These are phyloP conservation scores for Infundibulicybe gibba DNA, from an alignment of 768 basidiomycete species.

Conservation along the genomic window DNA sequence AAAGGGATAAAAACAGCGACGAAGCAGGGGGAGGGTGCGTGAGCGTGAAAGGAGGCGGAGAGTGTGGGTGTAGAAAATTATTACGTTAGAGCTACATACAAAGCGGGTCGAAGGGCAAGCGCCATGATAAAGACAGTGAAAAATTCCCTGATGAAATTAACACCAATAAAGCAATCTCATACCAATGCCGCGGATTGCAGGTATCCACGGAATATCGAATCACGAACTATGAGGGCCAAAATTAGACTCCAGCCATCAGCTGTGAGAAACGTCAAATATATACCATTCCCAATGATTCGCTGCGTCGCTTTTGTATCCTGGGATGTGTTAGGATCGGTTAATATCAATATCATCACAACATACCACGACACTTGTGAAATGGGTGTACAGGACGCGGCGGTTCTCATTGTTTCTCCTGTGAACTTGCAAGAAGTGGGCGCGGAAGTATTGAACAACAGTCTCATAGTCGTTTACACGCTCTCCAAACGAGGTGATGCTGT, in stretches of 20 bases:
- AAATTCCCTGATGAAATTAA: constrained; percentile 3
- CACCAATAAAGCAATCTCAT: constrained; percentile 24
- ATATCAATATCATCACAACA: constrained; percentile 12
- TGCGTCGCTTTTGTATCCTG: constrained; percentile 85
- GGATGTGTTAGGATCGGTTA: background rate
- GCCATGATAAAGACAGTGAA: constrained; percentile 4
- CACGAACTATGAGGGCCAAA: constrained; percentile 44
- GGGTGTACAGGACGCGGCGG: constrained; percentile 75
- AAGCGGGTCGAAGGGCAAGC: constrained; percentile 4
- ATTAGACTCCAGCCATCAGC: constrained; percentile 8
- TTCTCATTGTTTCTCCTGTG: constrained; percentile 79
- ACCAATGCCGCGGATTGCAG: constrained; percentile 70
- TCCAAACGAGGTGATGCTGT: constrained; percentile 77
- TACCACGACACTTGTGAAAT: constrained; percentile 80
- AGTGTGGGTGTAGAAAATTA: constrained; percentile 3
- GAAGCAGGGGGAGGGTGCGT: background rate
- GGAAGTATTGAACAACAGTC: constrained; percentile 81
- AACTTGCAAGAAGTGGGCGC: constrained; percentile 82
- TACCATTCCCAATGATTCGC: constrained; percentile 79
- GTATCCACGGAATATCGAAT: constrained; percentile 75
- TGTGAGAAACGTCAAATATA: constrained; percentile 14
- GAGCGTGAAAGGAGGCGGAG: background rate
- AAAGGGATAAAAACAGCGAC: too few species aligned
- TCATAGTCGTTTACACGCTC: constrained; percentile 81
- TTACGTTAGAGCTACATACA: constrained; percentile 6